phyloP scores from a whole-genome alignment of 108 stramenopile genomes.

The Cyclotella atomus region DNA sequence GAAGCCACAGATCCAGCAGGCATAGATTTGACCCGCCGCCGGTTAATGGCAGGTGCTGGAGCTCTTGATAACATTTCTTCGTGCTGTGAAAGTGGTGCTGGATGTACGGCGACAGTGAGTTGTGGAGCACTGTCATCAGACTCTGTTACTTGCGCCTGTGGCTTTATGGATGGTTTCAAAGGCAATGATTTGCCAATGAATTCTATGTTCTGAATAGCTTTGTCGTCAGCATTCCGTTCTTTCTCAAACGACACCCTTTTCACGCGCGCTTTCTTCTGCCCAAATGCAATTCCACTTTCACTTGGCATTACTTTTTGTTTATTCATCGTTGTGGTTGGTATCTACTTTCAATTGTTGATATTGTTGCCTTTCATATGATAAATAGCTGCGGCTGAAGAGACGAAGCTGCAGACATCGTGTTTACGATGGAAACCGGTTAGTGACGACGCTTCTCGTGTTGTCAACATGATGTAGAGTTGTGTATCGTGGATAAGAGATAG shows the following conservation, averaged over 20 bases:
- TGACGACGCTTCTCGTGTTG: too few species aligned
- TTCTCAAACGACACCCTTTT: slow-evolving; percentile 2
- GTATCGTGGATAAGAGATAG: too few species aligned
- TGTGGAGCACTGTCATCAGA: not conserved
- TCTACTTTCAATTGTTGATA: too few species aligned
- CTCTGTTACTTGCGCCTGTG: not conserved
- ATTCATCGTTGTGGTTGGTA: not conserved
- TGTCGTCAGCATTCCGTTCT: not conserved
- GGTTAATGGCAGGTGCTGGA: not conserved
- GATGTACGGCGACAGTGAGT: not conserved
- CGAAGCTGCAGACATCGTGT: too few species aligned
- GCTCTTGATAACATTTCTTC: not conserved
- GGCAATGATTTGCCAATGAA: not conserved
- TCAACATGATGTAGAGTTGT: too few species aligned
- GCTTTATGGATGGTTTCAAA: not conserved
- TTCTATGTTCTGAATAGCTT: not conserved
- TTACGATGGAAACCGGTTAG: too few species aligned
- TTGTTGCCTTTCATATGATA: too few species aligned
- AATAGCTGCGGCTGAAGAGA: too few species aligned
- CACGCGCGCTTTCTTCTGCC: not conserved
- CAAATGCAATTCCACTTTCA: not conserved
- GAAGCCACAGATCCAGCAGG: slow-evolving; percentile 13
- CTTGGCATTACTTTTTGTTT: not conserved
- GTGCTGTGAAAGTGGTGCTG: not conserved
- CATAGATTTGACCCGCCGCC: slow-evolving; percentile 29